phyloP scores from a whole-genome alignment of 768 basidiomycete genomes.

The Psilocybe cyanescens region DNA sequence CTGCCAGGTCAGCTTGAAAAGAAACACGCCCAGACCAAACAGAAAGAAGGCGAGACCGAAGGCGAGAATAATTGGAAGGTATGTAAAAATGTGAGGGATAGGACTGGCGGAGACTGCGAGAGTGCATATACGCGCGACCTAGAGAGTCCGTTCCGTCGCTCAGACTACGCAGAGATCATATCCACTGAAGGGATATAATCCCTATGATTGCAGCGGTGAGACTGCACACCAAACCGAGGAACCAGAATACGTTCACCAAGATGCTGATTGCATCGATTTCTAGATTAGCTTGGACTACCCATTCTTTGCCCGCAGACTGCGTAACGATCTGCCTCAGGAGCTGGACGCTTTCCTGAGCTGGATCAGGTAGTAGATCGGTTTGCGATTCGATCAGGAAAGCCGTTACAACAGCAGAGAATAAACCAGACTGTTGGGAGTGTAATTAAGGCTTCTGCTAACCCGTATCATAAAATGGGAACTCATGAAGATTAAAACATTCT shows the following conservation, averaged over 20 bases:
- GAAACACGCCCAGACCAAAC: slow-evolving; percentile 20
- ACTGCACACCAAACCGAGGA: slow-evolving; percentile 17
- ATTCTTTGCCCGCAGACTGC: slow-evolving; percentile 8
- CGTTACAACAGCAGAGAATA: slow-evolving; percentile 28
- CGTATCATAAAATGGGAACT: neutral
- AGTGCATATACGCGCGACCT: slow-evolving; percentile 22
- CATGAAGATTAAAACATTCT: slow-evolving; percentile 18
- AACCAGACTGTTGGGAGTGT: slow-evolving; percentile 17
- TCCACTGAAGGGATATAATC: slow-evolving; percentile 23
- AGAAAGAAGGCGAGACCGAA: slow-evolving; percentile 25
- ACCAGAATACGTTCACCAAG: slow-evolving; percentile 19
- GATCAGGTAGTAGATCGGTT: slow-evolving; percentile 18
- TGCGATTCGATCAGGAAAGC: slow-evolving; percentile 24
- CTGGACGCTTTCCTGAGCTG: slow-evolving; percentile 8
- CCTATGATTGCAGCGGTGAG: slow-evolving; percentile 16
- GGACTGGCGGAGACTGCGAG: slow-evolving; percentile 21
- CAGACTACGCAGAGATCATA: slow-evolving; percentile 12
- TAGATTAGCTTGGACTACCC: neutral
- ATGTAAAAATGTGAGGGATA: slow-evolving; percentile 19
- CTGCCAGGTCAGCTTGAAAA: slow-evolving; percentile 20
- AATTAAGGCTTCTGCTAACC: neutral
- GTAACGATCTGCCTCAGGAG: slow-evolving; percentile 17
- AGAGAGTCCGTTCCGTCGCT: slow-evolving; percentile 11
- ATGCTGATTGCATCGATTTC: neutral
- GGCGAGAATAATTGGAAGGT: slow-evolving; percentile 25